phyloP scores from a whole-genome alignment of 139 green algal genomes.

The Coelastrella sp. region DNA sequence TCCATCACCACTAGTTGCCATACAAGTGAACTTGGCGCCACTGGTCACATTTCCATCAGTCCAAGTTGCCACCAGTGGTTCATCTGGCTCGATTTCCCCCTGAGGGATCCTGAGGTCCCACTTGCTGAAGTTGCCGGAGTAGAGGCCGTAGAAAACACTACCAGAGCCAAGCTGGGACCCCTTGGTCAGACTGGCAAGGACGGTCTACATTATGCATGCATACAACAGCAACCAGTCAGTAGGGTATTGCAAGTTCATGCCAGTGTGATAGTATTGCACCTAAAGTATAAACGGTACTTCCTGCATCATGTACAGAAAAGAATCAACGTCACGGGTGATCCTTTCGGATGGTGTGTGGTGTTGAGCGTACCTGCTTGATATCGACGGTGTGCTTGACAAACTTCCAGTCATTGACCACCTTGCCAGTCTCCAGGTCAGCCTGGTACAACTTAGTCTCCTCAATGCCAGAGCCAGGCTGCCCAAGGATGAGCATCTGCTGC shows the following conservation, averaged over 20 bases:
- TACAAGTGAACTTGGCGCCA: slow-evolving; percentile 85
- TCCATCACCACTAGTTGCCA: slow-evolving; percentile 69
- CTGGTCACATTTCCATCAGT: slow-evolving; percentile 82
- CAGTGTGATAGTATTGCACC: neutral
- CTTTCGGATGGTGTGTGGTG: too few relatives aligned
- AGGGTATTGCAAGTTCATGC: neutral
- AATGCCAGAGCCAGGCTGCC: too few relatives aligned
- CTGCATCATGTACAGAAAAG: too few relatives aligned
- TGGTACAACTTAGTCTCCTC: slow-evolving; percentile 69
- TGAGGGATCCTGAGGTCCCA: slow-evolving; percentile 86
- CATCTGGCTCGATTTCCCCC: slow-evolving; percentile 60
- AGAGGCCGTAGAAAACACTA: slow-evolving; percentile 89
- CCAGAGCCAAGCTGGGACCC: slow-evolving; percentile 60
- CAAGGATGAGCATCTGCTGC: too few relatives aligned
- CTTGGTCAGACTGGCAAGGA: slow-evolving; percentile 86
- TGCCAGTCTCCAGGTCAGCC: slow-evolving; percentile 66
- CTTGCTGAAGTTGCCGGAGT: slow-evolving; percentile 81
- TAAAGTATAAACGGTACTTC: neutral
- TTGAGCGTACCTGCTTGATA: slow-evolving; percentile 53
- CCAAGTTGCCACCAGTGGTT: slow-evolving; percentile 50
- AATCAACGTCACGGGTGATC: neutral
- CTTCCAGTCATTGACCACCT: slow-evolving; percentile 85
- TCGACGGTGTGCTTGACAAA: slow-evolving; percentile 91
- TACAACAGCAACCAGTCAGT: neutral
- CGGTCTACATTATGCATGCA: too few relatives aligned